Percentiles rank a stretch among this genome's conserved stretches.
phyloP scores from a whole-genome alignment of 805 yeast species.

The Naumovozyma castellii region DNA sequence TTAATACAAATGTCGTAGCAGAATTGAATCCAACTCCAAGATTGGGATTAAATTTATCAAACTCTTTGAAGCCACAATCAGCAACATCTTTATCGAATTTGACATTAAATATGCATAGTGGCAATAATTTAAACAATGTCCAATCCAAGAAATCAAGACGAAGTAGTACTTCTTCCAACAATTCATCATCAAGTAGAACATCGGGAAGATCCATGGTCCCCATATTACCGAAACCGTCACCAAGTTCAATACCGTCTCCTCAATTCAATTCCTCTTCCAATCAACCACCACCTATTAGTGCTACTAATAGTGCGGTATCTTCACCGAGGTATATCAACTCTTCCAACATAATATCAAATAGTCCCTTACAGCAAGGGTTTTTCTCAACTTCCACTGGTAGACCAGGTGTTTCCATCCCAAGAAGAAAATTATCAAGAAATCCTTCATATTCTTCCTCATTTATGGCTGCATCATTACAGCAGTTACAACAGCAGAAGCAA shows the following conservation, averaged over 20 bases:
- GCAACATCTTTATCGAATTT: background rate
- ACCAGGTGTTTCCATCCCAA: constrained; percentile 22
- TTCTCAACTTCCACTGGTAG: constrained; percentile 19
- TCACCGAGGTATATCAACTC: constrained; percentile 19
- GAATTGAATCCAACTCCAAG: background rate
- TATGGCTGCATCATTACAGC: constrained; percentile 23
- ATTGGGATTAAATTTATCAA: background rate
- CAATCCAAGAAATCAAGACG: constrained; percentile 23
- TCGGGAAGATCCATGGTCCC: constrained; percentile 29
- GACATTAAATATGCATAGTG: background rate
- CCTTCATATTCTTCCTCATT: constrained; percentile 26
- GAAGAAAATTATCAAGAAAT: constrained; percentile 24
- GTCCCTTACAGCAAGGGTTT: constrained; percentile 16
- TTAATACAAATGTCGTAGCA: background rate
- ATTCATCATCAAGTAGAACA: constrained; percentile 25
- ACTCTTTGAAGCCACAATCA: background rate
- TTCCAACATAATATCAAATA: constrained; percentile 7
- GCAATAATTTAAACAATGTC: background rate
- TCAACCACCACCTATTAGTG: constrained; percentile 11
- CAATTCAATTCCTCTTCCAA: background rate
- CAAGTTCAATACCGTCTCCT: constrained; percentile 9
- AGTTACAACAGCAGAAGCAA: constrained; percentile 15
- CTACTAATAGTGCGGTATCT: constrained; percentile 24
- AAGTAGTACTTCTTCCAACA: constrained; percentile 25
- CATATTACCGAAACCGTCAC: constrained; percentile 29